phyloP scores from a whole-genome alignment of 805 yeast species.

The Pachysolen tannophilus region DNA sequence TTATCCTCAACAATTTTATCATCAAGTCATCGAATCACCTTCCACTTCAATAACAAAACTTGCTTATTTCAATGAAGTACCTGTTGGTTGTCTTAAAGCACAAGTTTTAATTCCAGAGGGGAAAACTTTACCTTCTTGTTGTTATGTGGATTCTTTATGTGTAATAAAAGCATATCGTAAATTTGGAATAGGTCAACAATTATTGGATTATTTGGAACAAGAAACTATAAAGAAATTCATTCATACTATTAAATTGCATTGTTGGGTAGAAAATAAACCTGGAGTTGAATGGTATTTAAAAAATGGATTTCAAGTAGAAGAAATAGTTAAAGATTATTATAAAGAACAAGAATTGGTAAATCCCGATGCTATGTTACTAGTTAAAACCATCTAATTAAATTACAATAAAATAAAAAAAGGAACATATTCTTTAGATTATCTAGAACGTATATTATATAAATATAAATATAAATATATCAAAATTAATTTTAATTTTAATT shows the following conservation, averaged over 20 bases:
- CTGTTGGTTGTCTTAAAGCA: slow-evolving; percentile 73
- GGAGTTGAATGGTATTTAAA: slow-evolving; percentile 30
- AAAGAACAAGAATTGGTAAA: slow-evolving; percentile 27
- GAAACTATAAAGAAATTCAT: slow-evolving; percentile 43
- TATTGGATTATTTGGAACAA: slow-evolving; percentile 49
- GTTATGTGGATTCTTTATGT: slow-evolving; percentile 60
- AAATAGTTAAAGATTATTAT: slow-evolving; percentile 24
- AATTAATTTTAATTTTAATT: no score
- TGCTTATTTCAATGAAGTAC: slow-evolving; percentile 58
- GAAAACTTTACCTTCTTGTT: slow-evolving; percentile 35
- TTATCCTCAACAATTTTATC: slow-evolving; percentile 5
- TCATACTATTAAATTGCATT: slow-evolving; percentile 32
- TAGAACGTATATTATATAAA: no score
- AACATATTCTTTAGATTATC: no score
- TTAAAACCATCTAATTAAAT: slow-evolving; percentile 18
- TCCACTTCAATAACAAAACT: slow-evolving; percentile 1
- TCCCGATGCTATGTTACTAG: slow-evolving; percentile 29
- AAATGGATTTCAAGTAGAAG: slow-evolving; percentile 27
- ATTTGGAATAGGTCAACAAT: slow-evolving; percentile 51
- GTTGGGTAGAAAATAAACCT: slow-evolving; percentile 23
- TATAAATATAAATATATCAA: no score
- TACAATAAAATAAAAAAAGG: no score
- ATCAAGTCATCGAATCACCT: not conserved
- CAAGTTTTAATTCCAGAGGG: slow-evolving; percentile 36
- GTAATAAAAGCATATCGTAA: slow-evolving; percentile 59